phyloP scores from a whole-genome alignment of 345 rosid species.

The Hibiscus syriacus region DNA sequence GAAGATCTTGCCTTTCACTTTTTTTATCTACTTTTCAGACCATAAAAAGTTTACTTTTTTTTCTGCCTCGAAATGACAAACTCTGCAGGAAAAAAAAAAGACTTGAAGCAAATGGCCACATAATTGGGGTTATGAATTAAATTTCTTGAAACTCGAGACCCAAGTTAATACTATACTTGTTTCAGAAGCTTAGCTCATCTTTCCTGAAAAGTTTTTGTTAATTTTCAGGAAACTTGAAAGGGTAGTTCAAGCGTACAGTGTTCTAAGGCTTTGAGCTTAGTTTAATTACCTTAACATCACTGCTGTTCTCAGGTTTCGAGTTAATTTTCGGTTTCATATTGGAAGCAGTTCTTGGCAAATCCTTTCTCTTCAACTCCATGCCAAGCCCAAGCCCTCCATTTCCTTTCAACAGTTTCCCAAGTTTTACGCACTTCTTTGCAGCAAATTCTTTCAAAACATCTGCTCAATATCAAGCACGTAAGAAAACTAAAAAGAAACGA shows the following conservation, averaged over 20 bases:
- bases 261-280: background rate
- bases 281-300: conserved; percentile 18
- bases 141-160: background rate
- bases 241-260: background rate
- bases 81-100: background rate
- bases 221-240: background rate
- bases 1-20: background rate
- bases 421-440: conserved; percentile 64
- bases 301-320: conserved; percentile 17
- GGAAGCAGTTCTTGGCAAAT: conserved; percentile 7
- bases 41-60: background rate
- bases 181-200: conserved; percentile 7
- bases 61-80: background rate
- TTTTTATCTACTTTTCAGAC: background rate
- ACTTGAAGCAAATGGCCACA: background rate
- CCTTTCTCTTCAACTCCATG: conserved; percentile 24
- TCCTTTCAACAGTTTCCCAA: conserved; percentile 59
- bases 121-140: background rate
- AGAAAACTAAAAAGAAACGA: background rate
- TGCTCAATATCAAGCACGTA: background rate
- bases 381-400: conserved; percentile 25
- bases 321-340: conserved; percentile 19
- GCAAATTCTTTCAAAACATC: conserved; percentile 79
- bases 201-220: background rate
- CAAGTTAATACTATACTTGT: background rate